These are phyloP conservation scores for Vaccinium vitisidaea DNA, from an alignment of 148 eudicot genomes.

Conservation along the genomic window DNA sequence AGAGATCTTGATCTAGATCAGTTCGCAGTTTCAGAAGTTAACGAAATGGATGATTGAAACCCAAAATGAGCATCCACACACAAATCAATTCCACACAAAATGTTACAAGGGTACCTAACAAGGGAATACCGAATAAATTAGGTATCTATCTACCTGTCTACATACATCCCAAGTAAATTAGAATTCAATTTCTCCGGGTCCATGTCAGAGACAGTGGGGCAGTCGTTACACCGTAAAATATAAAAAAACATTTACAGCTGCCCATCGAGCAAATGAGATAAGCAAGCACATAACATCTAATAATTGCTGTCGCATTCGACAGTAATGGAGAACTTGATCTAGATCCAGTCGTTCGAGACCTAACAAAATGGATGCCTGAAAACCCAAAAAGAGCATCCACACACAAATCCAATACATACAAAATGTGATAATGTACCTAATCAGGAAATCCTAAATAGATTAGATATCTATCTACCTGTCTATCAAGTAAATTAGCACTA, in stretches of 20 bases:
- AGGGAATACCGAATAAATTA: no score
- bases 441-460: not conserved
- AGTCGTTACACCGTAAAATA: not conserved
- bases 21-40: no score
- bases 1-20: no score
- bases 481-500: not conserved
- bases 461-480: not conserved
- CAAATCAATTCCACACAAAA: no score
- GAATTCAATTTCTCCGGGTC: not conserved
- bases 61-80: no score
- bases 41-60: no score
- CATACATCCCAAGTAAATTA: no score
- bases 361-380: not conserved
- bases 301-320: not conserved
- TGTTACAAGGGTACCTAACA: no score
- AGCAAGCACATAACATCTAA: no score
- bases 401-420: not conserved
- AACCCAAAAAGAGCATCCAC: not conserved
- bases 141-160: no score
- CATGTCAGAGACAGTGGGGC: not conserved
- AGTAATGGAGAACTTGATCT: not conserved
- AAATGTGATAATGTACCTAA: not conserved
- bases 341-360: not conserved
- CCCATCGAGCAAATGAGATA: no score
- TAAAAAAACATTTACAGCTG: no score